Conservation (phyloP, 768 basidiomycete species). For the Leccinum obscurum region DNA sequence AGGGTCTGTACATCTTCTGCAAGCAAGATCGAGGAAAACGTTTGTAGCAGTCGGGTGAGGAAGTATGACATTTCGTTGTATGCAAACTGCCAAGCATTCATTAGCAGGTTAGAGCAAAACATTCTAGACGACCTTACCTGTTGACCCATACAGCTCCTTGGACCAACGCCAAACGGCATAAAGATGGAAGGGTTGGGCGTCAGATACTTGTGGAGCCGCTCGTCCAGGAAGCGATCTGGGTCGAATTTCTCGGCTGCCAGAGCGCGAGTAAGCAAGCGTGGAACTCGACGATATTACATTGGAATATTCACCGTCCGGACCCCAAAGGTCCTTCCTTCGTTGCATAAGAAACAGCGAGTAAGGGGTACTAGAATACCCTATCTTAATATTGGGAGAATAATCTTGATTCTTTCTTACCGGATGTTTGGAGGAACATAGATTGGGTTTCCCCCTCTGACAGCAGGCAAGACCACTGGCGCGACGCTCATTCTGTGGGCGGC, state of each 20-base stretch:
- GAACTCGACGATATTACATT: background rate
- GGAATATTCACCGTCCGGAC: constrained; percentile 52
- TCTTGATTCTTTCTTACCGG: constrained; percentile 17
- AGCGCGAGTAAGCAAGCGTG: background rate
- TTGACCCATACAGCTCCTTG: constrained; percentile 40
- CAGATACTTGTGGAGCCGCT: constrained; percentile 54
- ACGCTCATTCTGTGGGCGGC: constrained; percentile 23
- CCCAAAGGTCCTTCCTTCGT: constrained; percentile 63
- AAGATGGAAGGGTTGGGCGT: constrained; percentile 55
- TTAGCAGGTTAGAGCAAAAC: background rate
- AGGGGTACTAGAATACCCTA: constrained; percentile 27
- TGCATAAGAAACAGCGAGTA: constrained; percentile 62
- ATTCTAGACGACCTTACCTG: constrained; percentile 22
- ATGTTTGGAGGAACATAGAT: constrained; percentile 36
- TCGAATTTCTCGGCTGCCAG: constrained; percentile 56
- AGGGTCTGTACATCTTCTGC: constrained; percentile 45
- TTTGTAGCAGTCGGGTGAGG: constrained; percentile 58
- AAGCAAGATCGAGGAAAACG: constrained; percentile 47
- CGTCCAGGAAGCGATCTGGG: constrained; percentile 68
- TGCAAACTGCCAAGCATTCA: constrained; percentile 46
- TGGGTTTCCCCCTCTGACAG: constrained; percentile 27
- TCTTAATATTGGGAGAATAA: background rate
- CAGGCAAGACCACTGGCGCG: constrained; percentile 26
- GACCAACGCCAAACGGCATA: constrained; percentile 42
- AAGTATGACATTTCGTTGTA: constrained; percentile 67